Evolutionary conservation across 352 stramenopile species (phyloP).

Genomic region (Pilasporangium apinafurcum): DNA sequence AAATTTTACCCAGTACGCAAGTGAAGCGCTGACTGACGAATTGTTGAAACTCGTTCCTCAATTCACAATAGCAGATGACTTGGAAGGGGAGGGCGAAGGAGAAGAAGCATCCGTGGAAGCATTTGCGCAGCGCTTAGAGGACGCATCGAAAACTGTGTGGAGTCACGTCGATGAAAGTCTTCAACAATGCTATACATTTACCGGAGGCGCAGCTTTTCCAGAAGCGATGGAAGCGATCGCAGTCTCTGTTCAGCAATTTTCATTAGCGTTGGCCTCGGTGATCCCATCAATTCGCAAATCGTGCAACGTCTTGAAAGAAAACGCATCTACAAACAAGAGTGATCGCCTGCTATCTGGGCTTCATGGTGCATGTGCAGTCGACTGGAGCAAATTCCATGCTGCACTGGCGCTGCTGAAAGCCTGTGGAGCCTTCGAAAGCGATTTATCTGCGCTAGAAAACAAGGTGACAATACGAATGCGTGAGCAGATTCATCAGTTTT

Average conservation of each 20-base stretch:
- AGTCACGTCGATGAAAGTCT: slow-evolving; percentile 42
- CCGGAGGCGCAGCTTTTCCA: slow-evolving; percentile 45
- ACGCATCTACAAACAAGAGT: neutral
- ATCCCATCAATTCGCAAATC: slow-evolving; percentile 41
- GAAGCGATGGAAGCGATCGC: slow-evolving; percentile 39
- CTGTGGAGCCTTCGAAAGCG: slow-evolving; percentile 41
- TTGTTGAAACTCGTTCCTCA: slow-evolving; percentile 32
- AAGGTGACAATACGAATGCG: slow-evolving; percentile 43
- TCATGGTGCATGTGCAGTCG: slow-evolving; percentile 10
- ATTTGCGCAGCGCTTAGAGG: slow-evolving; percentile 57
- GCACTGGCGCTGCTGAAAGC: slow-evolving; percentile 55
- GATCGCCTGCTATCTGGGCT: neutral
- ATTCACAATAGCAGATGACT: slow-evolving; percentile 13
- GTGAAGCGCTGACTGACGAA: slow-evolving; percentile 26
- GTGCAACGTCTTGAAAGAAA: slow-evolving; percentile 19
- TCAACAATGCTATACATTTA: slow-evolving; percentile 52
- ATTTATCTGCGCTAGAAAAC: slow-evolving; percentile 38
- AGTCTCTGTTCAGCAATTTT: slow-evolving; percentile 38
- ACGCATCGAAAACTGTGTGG: slow-evolving; percentile 32
- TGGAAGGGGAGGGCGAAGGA: slow-evolving; percentile 17
- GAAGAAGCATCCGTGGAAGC: slow-evolving; percentile 31
- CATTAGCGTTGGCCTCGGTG: slow-evolving; percentile 20
- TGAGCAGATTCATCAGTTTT: slow-evolving; percentile 43
- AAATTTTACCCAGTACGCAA: slow-evolving; percentile 38
- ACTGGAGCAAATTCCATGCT: slow-evolving; percentile 74